Base-by-base conservation (phyloP, 345 rosid species). In the Gossypium mustelinum region DNA sequence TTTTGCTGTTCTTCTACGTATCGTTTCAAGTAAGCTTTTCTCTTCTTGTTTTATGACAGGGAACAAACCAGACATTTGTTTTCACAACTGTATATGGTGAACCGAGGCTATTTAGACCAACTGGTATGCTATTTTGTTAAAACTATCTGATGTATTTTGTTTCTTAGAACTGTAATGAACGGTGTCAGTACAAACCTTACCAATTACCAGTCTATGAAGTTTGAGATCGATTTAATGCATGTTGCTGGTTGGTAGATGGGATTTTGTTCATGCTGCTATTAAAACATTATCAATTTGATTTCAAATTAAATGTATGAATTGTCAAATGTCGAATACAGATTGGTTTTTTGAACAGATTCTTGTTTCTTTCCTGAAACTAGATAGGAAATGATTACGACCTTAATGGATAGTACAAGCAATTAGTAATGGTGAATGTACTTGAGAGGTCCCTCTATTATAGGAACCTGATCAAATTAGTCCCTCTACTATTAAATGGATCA, bases 81-180 rank as follows among this genome's bases (percentile, higher is more conserved):
- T 95, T 95, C 85, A 95, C 99, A 73, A 89, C 98, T 70, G 77
- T 85, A 77, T 84, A 92, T 86, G 98, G 97, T 69, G 86, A 84
- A 78, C 98, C 98, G 60, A 90, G 95, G 86, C 79, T 92, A 24
- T 94, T 94, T 85, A 88, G 97, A 79, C 90, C 98, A 62, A 95
- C 99, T 2, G 99, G 98, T 95, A 77, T 77, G 81, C 41, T n/a
- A 75, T 64, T 72, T 55, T 27, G 2, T 29, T 60, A 10, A 9
- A 24, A 2, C 73, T 47, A 17, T 54, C 68, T 76, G 7, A 6
- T n/a, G 57, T 12, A 18, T 20, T 7, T 43, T 61, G 34, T 59
- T 56, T 41, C n/a, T 48, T 24, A 20, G 17, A 45, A 45, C n/a
- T 12, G 39, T 45, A 68, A 4, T 20, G 13, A 63, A 63, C 68